Evolutionary conservation across 2,329 filamentous ascomycete genomes (phyloP), one percentile per base, ranked within the genome.

Genomic region (Pyrenochaeta sp.): DNA sequence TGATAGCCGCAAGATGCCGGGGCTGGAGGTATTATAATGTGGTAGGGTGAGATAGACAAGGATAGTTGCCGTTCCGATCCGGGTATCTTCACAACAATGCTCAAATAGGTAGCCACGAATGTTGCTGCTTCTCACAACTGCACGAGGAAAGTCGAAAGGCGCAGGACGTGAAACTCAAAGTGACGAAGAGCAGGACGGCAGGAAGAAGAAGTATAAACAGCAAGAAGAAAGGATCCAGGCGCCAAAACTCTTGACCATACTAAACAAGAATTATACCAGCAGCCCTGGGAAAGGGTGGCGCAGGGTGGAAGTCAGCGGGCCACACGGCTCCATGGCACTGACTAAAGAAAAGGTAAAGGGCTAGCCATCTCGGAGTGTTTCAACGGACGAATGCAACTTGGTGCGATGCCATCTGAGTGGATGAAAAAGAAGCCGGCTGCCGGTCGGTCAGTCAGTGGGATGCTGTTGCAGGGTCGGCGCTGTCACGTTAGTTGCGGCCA

Each of bases 241-340:
- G 11, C 29, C 15, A 23, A 45, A 30, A 33, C 30, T 27, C 23
- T 5, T 14, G 30, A 23, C 4, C 29, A 33, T 30, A 44, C 29
- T 32, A 32, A 33, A 21, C 41, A 44, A 45, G 29, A 15, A 29
- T 10, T 21, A 29, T 7, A 42, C 10, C 23, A 21, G 15, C 12
- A 35, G 12, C 32, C 11, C 15, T 5, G 14, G 15, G 36, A 7
- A 39, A 5, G 17, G 15, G 40, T 30, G 40, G 23, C 23, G 40
- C 40, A 42, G 10, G n/a, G 49, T 46, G 36, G 23, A 56, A 51
- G 46, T 59, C 45, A 52, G 43, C 56, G 50, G 56, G 48, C 43
- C 44, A 27, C 23, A 9, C 23, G 23, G 23, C 4, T 27, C 23
- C 23, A 5, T 9, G 23, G 9, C 23, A 27, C 23, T 27, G n/a